Conservation (phyloP, 1,139 yeast species). For the Nadsonia starkeyi-henricii region DNA sequence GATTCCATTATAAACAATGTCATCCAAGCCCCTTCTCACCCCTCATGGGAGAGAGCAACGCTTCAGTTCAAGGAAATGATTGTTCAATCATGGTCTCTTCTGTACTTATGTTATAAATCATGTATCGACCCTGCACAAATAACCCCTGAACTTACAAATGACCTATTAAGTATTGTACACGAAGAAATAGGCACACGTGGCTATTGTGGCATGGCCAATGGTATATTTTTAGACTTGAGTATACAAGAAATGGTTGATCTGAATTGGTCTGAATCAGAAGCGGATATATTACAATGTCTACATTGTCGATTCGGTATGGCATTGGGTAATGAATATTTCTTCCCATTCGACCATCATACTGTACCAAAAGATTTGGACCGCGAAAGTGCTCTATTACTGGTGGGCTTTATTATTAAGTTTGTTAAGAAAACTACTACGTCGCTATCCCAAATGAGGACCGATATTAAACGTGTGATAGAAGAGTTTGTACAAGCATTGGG, state of each 20-base stretch:
- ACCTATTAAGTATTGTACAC: conserved; percentile 48
- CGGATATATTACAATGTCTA: conserved; percentile 59
- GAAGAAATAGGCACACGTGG: conserved; percentile 56
- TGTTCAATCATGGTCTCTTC: conserved; percentile 30
- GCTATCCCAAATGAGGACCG: conserved; percentile 49
- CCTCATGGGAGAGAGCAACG: conserved; percentile 23
- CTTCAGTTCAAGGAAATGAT: conserved; percentile 40
- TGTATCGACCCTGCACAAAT: conserved; percentile 11
- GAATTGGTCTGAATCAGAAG: conserved; percentile 32
- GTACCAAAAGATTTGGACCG: conserved; percentile 29
- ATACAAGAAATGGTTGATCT: conserved; percentile 40
- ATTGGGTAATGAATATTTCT: conserved; percentile 42
- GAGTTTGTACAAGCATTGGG: conserved; percentile 61
- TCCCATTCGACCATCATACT: conserved; percentile 58
- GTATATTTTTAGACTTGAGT: conserved; percentile 46
- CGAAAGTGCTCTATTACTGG: conserved; percentile 42
- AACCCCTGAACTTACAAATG: conserved; percentile 18
- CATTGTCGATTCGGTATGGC: conserved; percentile 65
- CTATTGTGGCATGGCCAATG: conserved; percentile 54
- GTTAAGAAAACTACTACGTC: conserved; percentile 41
- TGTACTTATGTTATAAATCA: conserved; percentile 19
- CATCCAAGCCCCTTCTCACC: conserved; percentile 20
- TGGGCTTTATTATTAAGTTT: conserved; percentile 47
- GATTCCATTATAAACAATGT: conserved; percentile 23
- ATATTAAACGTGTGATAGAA: conserved; percentile 60